These are phyloP conservation scores for Amanita polypyramis DNA, from an alignment of 768 basidiomycete species.

Conservation along the genomic window DNA sequence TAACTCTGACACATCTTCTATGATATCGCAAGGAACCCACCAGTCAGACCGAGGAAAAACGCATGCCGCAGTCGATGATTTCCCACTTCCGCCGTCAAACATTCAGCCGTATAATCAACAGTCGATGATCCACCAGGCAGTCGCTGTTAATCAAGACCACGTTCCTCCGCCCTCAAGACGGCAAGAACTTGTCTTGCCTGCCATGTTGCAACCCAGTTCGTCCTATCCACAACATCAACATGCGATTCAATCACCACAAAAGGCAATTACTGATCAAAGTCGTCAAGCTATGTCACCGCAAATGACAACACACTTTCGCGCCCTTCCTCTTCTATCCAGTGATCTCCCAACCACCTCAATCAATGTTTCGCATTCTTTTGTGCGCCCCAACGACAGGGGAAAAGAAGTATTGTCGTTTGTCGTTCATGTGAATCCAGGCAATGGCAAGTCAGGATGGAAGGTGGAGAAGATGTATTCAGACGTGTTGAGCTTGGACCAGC, in stretches of 20 bases:
- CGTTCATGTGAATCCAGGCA: constrained; percentile 61
- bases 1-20: not conserved
- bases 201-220: not conserved
- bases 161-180: not conserved
- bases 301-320: constrained; percentile 45
- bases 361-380: constrained; percentile 69
- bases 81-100: constrained; percentile 34
- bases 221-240: not conserved
- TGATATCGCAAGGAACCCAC: not conserved
- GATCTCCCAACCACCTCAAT: constrained; percentile 70
- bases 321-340: constrained; percentile 54
- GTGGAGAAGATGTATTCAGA: constrained; percentile 94
- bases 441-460: constrained; percentile 65
- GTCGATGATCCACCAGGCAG: constrained; percentile 14
- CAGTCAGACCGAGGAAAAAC: constrained; percentile 16
- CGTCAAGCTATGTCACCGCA: constrained; percentile 16
- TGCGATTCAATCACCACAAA: constrained; percentile 10
- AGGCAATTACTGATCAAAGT: constrained; percentile 10
- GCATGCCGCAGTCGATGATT: constrained; percentile 38
- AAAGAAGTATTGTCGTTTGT: constrained; percentile 90
- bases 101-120: constrained; percentile 17
- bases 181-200: not conserved
- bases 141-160: constrained; percentile 9
- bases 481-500: constrained; percentile 77
- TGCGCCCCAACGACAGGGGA: constrained; percentile 81